Base-by-base conservation (phyloP, 1,284 basidiomycete genomes). In the Boletus sp. region DNA sequence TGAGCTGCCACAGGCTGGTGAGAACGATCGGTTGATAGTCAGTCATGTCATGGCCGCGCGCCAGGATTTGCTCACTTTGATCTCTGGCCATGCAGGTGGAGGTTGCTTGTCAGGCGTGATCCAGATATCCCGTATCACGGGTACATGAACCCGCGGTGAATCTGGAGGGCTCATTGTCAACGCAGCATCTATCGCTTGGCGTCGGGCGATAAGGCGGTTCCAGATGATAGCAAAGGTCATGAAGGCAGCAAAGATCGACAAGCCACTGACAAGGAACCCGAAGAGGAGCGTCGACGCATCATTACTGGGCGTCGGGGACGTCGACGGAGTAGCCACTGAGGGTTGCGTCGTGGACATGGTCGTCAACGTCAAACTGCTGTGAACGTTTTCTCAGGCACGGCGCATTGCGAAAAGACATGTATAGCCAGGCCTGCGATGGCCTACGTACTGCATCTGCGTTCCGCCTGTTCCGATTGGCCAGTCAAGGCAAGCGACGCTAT, bases 141-240 rank as follows among this genome's bases (percentile, higher is more conserved):
- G 63, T 32, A 51, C 59, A 36, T 20, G 49, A 19, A 44, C 13
- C 17, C 25, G 41, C 14, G 32, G 51, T 25, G 43, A 23, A 5
- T 33, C 33, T 36, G 44, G 22, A 4, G 42, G 8, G 20, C 25
- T 51, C 12, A 25, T 25, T 14, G 23, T 39, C 42, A 61, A 43
- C 44, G 41, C 50, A 14, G 52, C 51, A 0, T 69, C 65, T 32
- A 69, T 65, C 0, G 42, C 44, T 1, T 40, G 64, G 23, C 63
- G 63, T 19, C 63, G 54, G 2, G 45, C 34, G n/a, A 67, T 54
- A 17, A 65, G 65, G 30, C 65, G 63, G 35, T 64, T 66, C 63
- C 63, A 65, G 34, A 65, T 34, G 4, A 68, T 48, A 9, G 64
- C 67, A 39, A 46, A 49, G 13, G 48, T 43, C 60, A 69, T 66